phyloP scores from a whole-genome alignment of 116 monocot genomes.

The Thalassia testudinum region DNA sequence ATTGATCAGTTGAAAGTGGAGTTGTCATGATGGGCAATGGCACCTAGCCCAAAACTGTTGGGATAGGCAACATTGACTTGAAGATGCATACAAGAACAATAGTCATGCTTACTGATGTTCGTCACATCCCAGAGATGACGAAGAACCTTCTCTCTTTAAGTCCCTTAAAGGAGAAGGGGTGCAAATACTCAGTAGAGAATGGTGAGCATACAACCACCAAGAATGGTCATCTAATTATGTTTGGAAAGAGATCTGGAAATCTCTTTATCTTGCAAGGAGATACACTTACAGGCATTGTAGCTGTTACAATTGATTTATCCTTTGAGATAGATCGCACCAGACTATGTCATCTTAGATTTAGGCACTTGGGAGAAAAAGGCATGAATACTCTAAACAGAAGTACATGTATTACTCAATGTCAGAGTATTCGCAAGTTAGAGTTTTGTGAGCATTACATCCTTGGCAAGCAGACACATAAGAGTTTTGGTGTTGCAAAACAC shows the following conservation, averaged over 20 bases:
- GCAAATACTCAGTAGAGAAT: neutral
- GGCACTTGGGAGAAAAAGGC: conserved; percentile 9
- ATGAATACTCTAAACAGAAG: conserved; percentile 3
- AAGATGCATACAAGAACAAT: conserved; percentile 1
- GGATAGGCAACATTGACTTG: neutral
- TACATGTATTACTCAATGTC: neutral
- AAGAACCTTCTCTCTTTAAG: conserved; percentile 10
- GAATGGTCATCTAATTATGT: conserved; percentile 3
- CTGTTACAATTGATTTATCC: neutral
- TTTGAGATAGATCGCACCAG: conserved; percentile 6
- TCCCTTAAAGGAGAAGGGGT: neutral
- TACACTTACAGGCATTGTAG: neutral
- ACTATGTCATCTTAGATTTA: conserved; percentile 14
- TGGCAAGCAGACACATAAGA: conserved; percentile 9
- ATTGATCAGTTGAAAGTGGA: no score
- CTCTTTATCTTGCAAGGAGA: conserved; percentile 2
- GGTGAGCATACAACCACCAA: conserved; percentile 3
- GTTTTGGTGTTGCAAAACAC: conserved; percentile 6
- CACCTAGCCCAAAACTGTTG: neutral
- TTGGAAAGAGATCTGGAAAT: conserved; percentile 1
- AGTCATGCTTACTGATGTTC: neutral
- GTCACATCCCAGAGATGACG: conserved; percentile 1
- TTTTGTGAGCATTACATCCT: conserved; percentile 20
- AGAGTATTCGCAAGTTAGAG: neutral
- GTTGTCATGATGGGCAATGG: no score